Evolutionary conservation across 345 rosid genomes (phyloP).

Genomic region (Camelina neglecta): DNA sequence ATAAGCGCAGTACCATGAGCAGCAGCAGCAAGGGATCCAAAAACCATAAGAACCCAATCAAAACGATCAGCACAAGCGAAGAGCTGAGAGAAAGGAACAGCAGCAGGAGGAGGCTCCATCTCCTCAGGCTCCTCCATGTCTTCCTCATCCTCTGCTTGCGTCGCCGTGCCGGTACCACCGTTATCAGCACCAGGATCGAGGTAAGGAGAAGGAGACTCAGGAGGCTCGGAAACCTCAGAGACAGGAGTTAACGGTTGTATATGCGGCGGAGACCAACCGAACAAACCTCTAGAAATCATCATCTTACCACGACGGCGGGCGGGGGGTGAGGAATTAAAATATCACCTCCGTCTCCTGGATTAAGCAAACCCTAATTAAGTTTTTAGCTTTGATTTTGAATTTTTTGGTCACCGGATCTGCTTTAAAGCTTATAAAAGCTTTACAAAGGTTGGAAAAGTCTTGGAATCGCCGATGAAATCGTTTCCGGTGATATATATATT

Average conservation of each 20-base stretch:
- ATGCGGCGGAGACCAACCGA: conserved; percentile 99
- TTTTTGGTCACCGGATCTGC: no score
- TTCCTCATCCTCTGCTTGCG: conserved; percentile 75
- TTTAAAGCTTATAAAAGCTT: no score
- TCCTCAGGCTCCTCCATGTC: conserved; percentile 90
- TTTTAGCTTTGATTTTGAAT: no score
- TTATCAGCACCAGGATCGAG: conserved; percentile 73
- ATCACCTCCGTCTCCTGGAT: conserved; percentile 31
- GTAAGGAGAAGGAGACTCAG: conserved; percentile 98
- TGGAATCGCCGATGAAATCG: no score
- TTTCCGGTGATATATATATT: no score
- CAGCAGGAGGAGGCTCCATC: conserved; percentile 94
- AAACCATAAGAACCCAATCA: conserved; percentile 90
- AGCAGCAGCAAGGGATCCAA: conserved; percentile 95
- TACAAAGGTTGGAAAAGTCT: no score
- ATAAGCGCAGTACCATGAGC: conserved; percentile 97
- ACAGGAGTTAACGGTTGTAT: conserved; percentile 98
- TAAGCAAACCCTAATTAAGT: background rate
- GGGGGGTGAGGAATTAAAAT: background rate
- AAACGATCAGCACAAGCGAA: conserved; percentile 88
- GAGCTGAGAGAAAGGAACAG: conserved; percentile 87
- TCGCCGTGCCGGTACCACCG: conserved; percentile 58
- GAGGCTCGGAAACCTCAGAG: conserved; percentile 99
- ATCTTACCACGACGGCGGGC: conserved; percentile 39
- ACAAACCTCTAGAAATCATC: conserved; percentile 96